These are phyloP conservation scores for Pseudocercospora fijiensis DNA, from an alignment of 2,329 filamentous ascomycete species.

Conservation along the genomic window DNA sequence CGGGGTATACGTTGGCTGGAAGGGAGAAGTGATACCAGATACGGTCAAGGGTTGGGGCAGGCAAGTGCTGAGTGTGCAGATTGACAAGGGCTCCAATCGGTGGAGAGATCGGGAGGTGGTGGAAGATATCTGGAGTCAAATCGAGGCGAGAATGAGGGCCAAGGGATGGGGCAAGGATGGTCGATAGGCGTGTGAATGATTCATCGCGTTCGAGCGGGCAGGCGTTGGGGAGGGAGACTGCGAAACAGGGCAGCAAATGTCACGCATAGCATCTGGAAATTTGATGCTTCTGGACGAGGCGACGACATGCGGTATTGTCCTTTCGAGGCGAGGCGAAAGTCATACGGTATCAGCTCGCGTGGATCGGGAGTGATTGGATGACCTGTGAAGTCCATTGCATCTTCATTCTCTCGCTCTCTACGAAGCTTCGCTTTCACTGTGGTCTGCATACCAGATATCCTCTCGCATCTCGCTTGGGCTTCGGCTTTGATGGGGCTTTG, in stretches of 20 bases:
- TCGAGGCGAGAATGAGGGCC: conserved; percentile 82
- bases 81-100: conserved; percentile 68
- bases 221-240: conserved; percentile 14
- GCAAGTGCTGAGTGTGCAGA: conserved; percentile 70
- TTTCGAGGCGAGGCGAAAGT: not conserved
- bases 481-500: not conserved
- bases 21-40: conserved; percentile 75
- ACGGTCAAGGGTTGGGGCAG: conserved; percentile 82
- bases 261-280: not conserved
- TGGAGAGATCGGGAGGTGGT: conserved; percentile 93
- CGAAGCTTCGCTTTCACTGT: not conserved
- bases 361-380: too few relatives aligned
- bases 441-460: not conserved
- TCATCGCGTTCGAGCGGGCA: conserved; percentile 27
- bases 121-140: conserved; percentile 84
- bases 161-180: conserved; percentile 79
- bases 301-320: not conserved
- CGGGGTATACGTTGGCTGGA: conserved; percentile 89
- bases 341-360: not conserved
- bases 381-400: too few relatives aligned
- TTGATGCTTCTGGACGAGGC: not conserved
- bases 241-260: conserved; percentile 2
- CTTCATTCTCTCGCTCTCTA: not conserved
- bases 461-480: not conserved
- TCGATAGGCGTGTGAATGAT: conserved; percentile 7